Evolutionary conservation across 1,284 basidiomycete species (phyloP).

Genomic region (Tausonia pullulans): DNA sequence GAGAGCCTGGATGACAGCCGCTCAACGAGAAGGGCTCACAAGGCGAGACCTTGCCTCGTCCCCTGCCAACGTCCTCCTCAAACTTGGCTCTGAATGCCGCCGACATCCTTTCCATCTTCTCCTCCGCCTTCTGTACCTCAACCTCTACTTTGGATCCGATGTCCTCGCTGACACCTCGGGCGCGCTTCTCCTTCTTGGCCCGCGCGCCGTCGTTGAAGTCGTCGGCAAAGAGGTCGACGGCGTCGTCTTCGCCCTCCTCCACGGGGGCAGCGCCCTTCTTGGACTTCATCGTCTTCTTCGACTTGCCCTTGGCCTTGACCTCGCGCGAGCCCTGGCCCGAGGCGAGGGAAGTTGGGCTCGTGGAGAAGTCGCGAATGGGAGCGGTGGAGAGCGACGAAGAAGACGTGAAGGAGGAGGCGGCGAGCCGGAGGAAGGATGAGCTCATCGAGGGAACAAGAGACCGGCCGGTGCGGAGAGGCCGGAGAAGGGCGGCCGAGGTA

Average conservation of each 20-base stretch:
- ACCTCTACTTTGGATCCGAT: not conserved
- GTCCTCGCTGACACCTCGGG: not conserved
- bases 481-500: not conserved
- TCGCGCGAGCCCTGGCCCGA: constrained; percentile 10
- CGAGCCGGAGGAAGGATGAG: not conserved
- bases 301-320: constrained; percentile 13
- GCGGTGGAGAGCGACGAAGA: not conserved
- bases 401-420: not conserved
- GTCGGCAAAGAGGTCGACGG: not conserved
- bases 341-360: not conserved
- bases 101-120: constrained; percentile 10
- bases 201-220: not conserved
- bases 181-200: not conserved
- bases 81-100: constrained; percentile 6
- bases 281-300: not conserved
- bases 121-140: constrained; percentile 1
- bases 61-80: constrained; percentile 3
- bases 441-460: not conserved
- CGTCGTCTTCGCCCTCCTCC: constrained; percentile 11
- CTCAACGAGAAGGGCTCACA: not conserved
- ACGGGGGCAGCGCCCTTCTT: constrained; percentile 5
- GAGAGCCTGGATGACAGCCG: not conserved
- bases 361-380: not conserved
- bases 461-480: not conserved
- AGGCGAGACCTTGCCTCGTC: constrained; percentile 7